Evolutionary conservation across 805 yeast genomes (phyloP).

Genomic region (Zygotorulaspora sp.): DNA sequence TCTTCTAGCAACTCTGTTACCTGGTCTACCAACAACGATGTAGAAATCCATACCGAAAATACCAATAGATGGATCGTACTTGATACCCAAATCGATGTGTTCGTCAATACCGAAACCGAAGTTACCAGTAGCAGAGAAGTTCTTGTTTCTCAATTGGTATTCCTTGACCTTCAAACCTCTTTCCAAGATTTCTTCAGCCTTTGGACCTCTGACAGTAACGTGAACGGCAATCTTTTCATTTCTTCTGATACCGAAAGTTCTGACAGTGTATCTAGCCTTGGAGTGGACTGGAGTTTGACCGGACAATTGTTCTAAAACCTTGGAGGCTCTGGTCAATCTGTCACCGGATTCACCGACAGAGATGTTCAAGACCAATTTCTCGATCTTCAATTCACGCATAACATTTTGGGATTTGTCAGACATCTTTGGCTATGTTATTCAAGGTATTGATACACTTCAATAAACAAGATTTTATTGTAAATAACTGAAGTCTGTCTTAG

Average conservation of each 20-base stretch:
- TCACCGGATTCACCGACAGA: constrained; percentile 99
- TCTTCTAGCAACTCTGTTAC: constrained; percentile 97
- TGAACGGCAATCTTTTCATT: constrained; percentile 99
- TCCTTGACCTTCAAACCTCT: constrained; percentile 99
- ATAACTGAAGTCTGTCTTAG: not conserved
- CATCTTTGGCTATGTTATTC: constrained; percentile 33
- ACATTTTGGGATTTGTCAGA: constrained; percentile 73
- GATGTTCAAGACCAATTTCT: constrained; percentile 98
- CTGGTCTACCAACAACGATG: constrained; percentile 99
- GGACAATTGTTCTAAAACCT: constrained; percentile 98
- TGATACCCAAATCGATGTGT: constrained; percentile 99
- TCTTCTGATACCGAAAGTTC: constrained; percentile 99
- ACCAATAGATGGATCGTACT: constrained; percentile 99
- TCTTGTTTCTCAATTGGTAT: constrained; percentile 89
- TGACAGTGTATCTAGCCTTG: constrained; percentile 99
- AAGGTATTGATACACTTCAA: constrained; percentile 4
- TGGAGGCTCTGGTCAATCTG: constrained; percentile 99
- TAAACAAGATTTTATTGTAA: not conserved
- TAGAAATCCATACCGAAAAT: constrained; percentile 99
- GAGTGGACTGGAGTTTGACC: constrained; percentile 99
- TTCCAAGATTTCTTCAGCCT: constrained; percentile 98
- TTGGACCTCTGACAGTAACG: constrained; percentile 99
- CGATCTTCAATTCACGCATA: constrained; percentile 99
- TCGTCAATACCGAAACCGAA: constrained; percentile 99
- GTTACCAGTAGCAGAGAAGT: constrained; percentile 99